Evolutionary conservation across 2,329 filamentous ascomycete genomes (phyloP).

Genomic region (Keithomyces neogunnii): DNA sequence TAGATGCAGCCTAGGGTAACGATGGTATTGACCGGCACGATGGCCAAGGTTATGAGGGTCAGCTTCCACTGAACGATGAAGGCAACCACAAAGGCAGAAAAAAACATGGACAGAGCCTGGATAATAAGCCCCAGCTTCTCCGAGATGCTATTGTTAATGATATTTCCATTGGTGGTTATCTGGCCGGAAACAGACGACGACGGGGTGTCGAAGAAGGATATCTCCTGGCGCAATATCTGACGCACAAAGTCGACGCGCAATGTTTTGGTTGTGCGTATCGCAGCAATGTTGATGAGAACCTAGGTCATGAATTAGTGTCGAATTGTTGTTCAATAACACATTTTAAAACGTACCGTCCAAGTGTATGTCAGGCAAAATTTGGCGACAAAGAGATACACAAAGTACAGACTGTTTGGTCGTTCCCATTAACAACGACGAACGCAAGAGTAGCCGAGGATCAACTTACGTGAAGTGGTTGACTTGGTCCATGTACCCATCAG

Average conservation of each 20-base stretch:
- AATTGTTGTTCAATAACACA: background rate
- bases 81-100: slow-evolving; percentile 30
- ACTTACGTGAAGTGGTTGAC: slow-evolving; percentile 37
- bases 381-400: slow-evolving; percentile 49
- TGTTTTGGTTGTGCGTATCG: slow-evolving; percentile 27
- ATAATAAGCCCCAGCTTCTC: slow-evolving; percentile 36
- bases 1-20: slow-evolving; percentile 28
- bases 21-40: slow-evolving; percentile 35
- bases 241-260: slow-evolving; percentile 30
- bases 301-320: slow-evolving; percentile 8
- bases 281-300: slow-evolving; percentile 28
- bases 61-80: slow-evolving; percentile 33
- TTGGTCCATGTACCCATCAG: slow-evolving; percentile 38
- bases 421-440: background rate
- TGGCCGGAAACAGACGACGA: slow-evolving; percentile 35
- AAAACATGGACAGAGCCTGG: slow-evolving; percentile 30
- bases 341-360: slow-evolving; percentile 34
- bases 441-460: background rate
- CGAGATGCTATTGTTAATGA: slow-evolving; percentile 35
- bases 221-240: slow-evolving; percentile 39
- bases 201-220: slow-evolving; percentile 44
- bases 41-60: slow-evolving; percentile 34
- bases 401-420: slow-evolving; percentile 34
- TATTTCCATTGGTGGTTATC: slow-evolving; percentile 39
- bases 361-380: slow-evolving; percentile 46